Base-by-base conservation (phyloP, 768 basidiomycete genomes). In the Hortiboletus flavorubellus region DNA sequence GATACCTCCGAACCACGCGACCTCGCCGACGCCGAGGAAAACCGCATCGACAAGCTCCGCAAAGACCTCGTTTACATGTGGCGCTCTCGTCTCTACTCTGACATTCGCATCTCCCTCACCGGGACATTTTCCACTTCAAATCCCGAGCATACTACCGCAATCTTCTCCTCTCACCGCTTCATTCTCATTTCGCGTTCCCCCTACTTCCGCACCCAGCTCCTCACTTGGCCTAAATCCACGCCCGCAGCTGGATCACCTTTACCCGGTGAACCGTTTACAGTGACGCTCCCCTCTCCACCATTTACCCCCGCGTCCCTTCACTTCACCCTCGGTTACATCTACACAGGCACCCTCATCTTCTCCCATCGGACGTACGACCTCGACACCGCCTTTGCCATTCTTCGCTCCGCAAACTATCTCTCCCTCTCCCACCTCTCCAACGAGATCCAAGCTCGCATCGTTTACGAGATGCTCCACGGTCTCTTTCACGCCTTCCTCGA, bases 21-120 rank as follows among this genome's bases (percentile, higher is more conserved):
- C 38, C 75, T 75, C 51, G 83, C 71, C 49, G 76, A 76, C 60
- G 77, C 72, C 9, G 82, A 74, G 69, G 83, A 78, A 59, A 80
- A 65, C 56, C 77, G 91, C 14, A 74, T 91, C 39, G 91, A 93
- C 70, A 91, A 93, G 73, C 82, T 97, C 10, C 84, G 92, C 56
- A 92, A 93, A 71, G 96, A 98, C 66, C 79, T 97, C 30, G 90
- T 95, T 23, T 97, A 88, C 76, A 96, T 94, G 93, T 98, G 95
- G 96, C 77, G 96, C 33, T 91, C 89, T 12, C 85, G 93, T 46
- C 83, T 98, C 16, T 98, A 94, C 68, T 91, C 93, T 2, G 96
- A 98, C 70, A 83, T 96, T 23, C 84, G 88, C 49, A 86, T 98
- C 51, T 80, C 87, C 0, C 81, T 95, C 56, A 81, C 84, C 0